A percentile compares a stretch with the other conserved stretches of the same genome.
Evolutionary conservation across 805 yeast genomes (phyloP).

Genomic region (Zygosaccharomyces bisporus): DNA sequence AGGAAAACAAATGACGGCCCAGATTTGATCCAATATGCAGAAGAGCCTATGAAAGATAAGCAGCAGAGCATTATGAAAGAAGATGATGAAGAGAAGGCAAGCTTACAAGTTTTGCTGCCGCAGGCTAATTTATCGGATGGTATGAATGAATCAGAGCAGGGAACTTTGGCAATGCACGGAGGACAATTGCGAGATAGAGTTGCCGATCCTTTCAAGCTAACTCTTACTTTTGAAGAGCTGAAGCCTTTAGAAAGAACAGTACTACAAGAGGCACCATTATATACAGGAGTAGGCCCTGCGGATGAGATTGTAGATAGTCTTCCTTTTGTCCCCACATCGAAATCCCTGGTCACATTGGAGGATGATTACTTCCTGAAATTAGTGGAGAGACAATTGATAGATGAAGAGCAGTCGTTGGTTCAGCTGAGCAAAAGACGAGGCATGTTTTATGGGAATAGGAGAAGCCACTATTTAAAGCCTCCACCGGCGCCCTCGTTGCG

Average conservation of each 20-base stretch:
- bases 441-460: constrained; percentile 46
- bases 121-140: constrained; percentile 37
- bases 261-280: constrained; percentile 35
- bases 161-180: constrained; percentile 31
- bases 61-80: neutral
- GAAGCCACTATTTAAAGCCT: constrained; percentile 67
- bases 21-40: constrained; percentile 20
- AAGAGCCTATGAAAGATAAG: constrained; percentile 17
- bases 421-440: constrained; percentile 40
- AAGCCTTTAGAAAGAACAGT: constrained; percentile 36
- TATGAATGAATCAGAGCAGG: constrained; percentile 34
- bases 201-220: constrained; percentile 35
- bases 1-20: neutral
- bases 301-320: constrained; percentile 32
- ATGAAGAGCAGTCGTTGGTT: constrained; percentile 38
- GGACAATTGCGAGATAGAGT: constrained; percentile 5
- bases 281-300: constrained; percentile 29
- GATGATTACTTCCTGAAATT: constrained; percentile 58
- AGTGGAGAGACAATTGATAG: constrained; percentile 48
- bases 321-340: constrained; percentile 56
- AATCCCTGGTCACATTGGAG: constrained; percentile 60
- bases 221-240: constrained; percentile 32
- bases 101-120: constrained; percentile 29
- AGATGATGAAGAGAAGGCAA: neutral
- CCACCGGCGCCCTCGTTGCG: constrained; percentile 87